Base-by-base conservation (phyloP, 345 rosid genomes). In the Melaleuca quinquenervia region DNA sequence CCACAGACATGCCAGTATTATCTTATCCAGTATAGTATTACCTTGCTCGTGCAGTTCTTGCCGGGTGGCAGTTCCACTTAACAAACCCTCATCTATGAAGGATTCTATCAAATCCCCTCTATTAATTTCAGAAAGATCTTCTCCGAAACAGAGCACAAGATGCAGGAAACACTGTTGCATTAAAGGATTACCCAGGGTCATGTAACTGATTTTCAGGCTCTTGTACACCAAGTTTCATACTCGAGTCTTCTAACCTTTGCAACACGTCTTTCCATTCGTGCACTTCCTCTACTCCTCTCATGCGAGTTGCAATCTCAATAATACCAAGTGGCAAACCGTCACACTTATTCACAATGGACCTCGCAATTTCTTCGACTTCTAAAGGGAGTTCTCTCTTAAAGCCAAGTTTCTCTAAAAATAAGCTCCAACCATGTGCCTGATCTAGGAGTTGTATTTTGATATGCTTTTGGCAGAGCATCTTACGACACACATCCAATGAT, bases 161-260 rank as follows among this genome's bases (percentile, higher is more conserved):
- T 82, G 84, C 22, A 89, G 44, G 84, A 91, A 85, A 55, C 92
- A 90, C 14, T 86, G 85, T 51, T 87, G 88, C 32, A 88, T 10
- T 7, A 70, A 45, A 74, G 84, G 75, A 29, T 29, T 29, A 12
- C 58, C 62, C 55, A 89, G 84, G 21, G 52, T 64, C 11, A 56
- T 48, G 83, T 85, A 91, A 62, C 90, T 89, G 6, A 51, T 52
- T 15, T 76, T 75, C 24, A 91, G 48, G 11, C 84, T 54, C 13
- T 11, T 44, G 60, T 85, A 85, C 64, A 90, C 82, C 54, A 3
- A 11, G 14, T 7, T 87, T 60, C 84, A 50, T 3, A 13, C 60
- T 49, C 1, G 3, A 48, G 2, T 36, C 74, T 20, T 22, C 44
- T 29, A 85, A 48, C 41, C 87, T 75, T 27, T 7, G 6, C 48